Conservation (phyloP, 2,329 filamentous ascomycete species). For the Rutstroemia sp. region DNA sequence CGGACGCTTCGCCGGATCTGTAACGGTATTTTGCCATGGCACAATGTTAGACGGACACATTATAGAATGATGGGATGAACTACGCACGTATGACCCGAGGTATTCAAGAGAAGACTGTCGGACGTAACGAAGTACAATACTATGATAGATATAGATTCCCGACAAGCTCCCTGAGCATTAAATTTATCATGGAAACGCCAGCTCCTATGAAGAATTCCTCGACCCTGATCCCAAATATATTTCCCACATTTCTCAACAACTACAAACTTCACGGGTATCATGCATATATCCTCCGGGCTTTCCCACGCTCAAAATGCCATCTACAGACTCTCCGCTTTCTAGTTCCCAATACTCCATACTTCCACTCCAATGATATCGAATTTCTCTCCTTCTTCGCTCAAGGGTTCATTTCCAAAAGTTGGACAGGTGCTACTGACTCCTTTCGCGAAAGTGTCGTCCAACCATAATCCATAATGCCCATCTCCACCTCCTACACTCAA, state of each 20-base stretch:
- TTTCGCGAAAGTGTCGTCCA: slow-evolving; percentile 76
- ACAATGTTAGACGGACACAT: no score
- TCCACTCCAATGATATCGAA: slow-evolving; percentile 89
- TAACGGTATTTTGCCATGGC: no score
- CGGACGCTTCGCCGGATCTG: neutral
- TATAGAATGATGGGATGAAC: neutral
- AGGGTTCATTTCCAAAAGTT: slow-evolving; percentile 89
- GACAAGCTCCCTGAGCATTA: neutral
- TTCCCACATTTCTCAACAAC: neutral
- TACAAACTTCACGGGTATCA: slow-evolving; percentile 9
- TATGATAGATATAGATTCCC: neutral
- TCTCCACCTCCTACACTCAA: slow-evolving; percentile 82
- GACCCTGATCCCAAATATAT: neutral
- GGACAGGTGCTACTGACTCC: slow-evolving; percentile 78
- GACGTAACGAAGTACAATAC: no score
- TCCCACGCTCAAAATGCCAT: neutral
- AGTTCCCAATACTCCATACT: slow-evolving; percentile 78
- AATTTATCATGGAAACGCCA: neutral
- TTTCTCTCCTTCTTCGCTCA: slow-evolving; percentile 88
- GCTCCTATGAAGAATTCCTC: neutral
- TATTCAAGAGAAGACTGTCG: neutral
- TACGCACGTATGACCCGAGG: neutral
- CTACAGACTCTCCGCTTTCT: neutral
- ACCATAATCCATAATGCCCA: slow-evolving; percentile 88
- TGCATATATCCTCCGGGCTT: neutral